Percentiles rank a stretch among this genome's conserved stretches.
These are phyloP conservation scores for Annulohypoxylon stygium DNA, from an alignment of 495 filamentous ascomycete genomes.

Conservation along the genomic window DNA sequence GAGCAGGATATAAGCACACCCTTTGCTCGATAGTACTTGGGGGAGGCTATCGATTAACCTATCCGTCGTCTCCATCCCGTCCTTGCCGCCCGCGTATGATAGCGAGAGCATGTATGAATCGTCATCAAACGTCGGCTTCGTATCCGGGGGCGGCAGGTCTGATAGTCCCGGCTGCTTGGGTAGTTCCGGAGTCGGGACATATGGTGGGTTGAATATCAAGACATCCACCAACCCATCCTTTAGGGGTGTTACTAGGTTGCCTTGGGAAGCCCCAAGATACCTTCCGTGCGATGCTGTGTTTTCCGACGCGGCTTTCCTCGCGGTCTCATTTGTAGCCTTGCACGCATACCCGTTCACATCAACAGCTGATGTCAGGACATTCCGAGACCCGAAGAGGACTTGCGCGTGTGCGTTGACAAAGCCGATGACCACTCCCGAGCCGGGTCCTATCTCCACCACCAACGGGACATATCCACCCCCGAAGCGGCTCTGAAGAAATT, in stretches of 20 bases:
- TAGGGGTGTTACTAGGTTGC: conserved; percentile 74
- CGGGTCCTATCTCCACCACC: conserved; percentile 87
- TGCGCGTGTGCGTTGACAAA: conserved; percentile 83
- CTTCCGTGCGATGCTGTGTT: conserved; percentile 49
- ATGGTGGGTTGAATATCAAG: conserved; percentile 95
- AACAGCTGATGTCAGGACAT: conserved; percentile 78
- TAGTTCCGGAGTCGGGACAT: conserved; percentile 86
- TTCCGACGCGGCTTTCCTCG: conserved; percentile 62
- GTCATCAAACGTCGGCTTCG: conserved; percentile 66
- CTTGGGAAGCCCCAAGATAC: conserved; percentile 72
- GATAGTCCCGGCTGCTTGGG: conserved; percentile 58
- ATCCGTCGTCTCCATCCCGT: conserved; percentile 95
- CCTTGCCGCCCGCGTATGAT: conserved; percentile 86
- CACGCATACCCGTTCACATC: conserved; percentile 90
- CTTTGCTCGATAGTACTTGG: conserved; percentile 70
- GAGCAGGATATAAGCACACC: conserved; percentile 89
- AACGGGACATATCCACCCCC: conserved; percentile 64
- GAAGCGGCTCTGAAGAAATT: conserved; percentile 79
- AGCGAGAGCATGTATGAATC: conserved; percentile 87
- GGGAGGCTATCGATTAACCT: conserved; percentile 77
- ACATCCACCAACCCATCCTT: conserved; percentile 75
- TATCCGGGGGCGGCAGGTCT: conserved; percentile 23
- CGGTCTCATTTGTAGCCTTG: conserved; percentile 73
- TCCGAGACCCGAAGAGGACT: conserved; percentile 76
- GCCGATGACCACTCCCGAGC: conserved; percentile 90